Base-by-base conservation (phyloP, 148 eudicot species). In the Cornus controversa region DNA sequence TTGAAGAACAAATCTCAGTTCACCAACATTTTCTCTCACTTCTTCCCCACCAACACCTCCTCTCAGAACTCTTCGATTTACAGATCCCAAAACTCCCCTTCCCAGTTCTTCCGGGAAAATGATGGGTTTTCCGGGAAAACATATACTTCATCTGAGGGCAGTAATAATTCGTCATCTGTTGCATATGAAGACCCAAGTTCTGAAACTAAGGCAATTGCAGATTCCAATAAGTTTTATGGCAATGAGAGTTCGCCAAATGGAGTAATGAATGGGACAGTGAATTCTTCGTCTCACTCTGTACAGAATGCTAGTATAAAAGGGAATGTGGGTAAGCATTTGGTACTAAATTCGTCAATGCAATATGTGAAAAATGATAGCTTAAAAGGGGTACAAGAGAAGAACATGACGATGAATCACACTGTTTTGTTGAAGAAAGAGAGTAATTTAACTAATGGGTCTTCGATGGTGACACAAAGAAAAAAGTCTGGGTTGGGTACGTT, bases 11-110 rank as follows among this genome's bases (percentile, higher is more conserved):
- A 79, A 53, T 78, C 84, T 71, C 85, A 81, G 2, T 82, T 87
- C 67, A 76, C 87, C 70, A 47, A 80, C 50, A 31, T 79, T 58
- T 77, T 80, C 79, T 80, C 87, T 54, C 87, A 84, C 26, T 77
- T 82, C 71, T 70, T 84, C 65, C 83, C 87, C 45, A 78, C 87
- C 45, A 78, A 40, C 53, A 18, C 87, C 26, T 37, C 81, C 37
- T 29, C 72, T 27, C 16, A 13, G 2, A 13, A 5, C 57, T 67
- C 78, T 31, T 42, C 31, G 24, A 24, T 40, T 23, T 23, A 70
- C 54, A 47, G 14, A 27, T 45, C 82, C 27, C 69, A n/a, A 10
- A 64, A 23, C 60, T 10, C 66, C 27, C 27, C 63, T 36, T 16
- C 25, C 62, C 42, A 14, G 27, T 37, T 31, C 54, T 70, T 70